Evolutionary conservation across 768 basidiomycete species (phyloP), one percentile per base, ranked within the genome.

Genomic region (Termitomyces sp.): DNA sequence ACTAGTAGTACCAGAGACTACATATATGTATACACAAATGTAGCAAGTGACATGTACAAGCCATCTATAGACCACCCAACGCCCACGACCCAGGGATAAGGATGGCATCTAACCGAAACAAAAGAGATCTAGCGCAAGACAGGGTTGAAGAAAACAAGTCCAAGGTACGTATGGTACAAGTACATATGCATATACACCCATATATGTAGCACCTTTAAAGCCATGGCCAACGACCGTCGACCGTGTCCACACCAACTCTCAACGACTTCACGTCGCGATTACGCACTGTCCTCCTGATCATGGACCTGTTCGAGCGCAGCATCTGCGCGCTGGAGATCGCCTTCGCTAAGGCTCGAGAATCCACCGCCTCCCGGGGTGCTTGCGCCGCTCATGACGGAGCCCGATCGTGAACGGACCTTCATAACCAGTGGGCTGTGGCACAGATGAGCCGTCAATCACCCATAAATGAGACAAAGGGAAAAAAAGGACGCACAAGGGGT

Each of bases 361-460:
- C 80, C 78, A 6, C 88, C 88, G n/a, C 90, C 91, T 1, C 93
- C 96, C 0, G 94, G 93, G 8, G 96, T 97, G 70, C 91, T 95
- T 3, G 75, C 79, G 13, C 82, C 82, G 55, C 82, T 84, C 69
- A 81, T 80, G 16, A 94, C 86, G 20, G 92, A 94, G 52, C 87
- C 86, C 3, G 88, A 83, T 57, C 92, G 86, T 38, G 90, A 93
- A 53, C 92, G 89, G 22, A 94, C 89, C 75, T 95, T 95, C 87
- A 92, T 91, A 24, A 92, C 90, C 60, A 95, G 78, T 0, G 91
- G 92, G 87, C 91, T 93, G 66, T 57, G 62, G 38, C 60, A 42
- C 53, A n/a, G 0, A 11, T 45, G 16, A 59, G 66, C 44, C 1
- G 53, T 55, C 39, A 20, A 40, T 60, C 60, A 67, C 45, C 62